Evolutionary conservation across 2,329 filamentous ascomycete species (phyloP).

Genomic region (Cryphonectria radicalis): DNA sequence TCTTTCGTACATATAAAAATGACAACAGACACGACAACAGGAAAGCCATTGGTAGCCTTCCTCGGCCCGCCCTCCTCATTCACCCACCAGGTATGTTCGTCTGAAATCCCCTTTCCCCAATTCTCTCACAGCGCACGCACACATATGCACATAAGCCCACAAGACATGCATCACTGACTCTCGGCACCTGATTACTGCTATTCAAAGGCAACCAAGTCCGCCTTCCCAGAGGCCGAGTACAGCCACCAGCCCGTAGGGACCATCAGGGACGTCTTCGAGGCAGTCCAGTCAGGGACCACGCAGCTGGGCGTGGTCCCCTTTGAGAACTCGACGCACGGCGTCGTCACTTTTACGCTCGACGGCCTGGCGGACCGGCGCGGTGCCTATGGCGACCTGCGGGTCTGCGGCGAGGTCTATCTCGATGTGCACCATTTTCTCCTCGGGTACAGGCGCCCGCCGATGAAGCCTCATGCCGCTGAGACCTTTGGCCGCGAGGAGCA

Average conservation of each 20-base stretch:
- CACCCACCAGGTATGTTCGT: conserved; percentile 36
- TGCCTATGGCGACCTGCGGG: conserved; percentile 68
- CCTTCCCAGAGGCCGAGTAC: conserved; percentile 54
- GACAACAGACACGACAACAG: not conserved
- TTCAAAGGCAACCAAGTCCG: conserved; percentile 39
- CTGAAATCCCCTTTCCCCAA: not conserved
- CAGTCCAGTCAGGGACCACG: conserved; percentile 69
- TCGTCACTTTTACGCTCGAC: conserved; percentile 88
- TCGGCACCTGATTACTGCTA: not conserved
- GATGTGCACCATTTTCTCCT: conserved; percentile 88
- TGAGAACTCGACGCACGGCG: conserved; percentile 95
- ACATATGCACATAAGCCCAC: not conserved
- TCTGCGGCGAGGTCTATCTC: conserved; percentile 85
- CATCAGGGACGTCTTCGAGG: conserved; percentile 75
- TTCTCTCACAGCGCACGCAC: not conserved
- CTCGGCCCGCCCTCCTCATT: conserved; percentile 36
- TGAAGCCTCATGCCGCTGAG: not conserved
- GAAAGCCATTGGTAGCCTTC: conserved; percentile 34
- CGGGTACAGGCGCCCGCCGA: conserved; percentile 45
- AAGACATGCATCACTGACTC: conserved; percentile 6
- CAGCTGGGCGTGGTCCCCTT: conserved; percentile 85
- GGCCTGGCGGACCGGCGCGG: conserved; percentile 76
- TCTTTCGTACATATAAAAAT: not conserved
- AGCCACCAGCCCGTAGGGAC: conserved; percentile 55
- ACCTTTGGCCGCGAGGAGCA: conserved; percentile 19